Conservation (phyloP, 2,329 filamentous ascomycete genomes). For the Fusarium goolgardi region DNA sequence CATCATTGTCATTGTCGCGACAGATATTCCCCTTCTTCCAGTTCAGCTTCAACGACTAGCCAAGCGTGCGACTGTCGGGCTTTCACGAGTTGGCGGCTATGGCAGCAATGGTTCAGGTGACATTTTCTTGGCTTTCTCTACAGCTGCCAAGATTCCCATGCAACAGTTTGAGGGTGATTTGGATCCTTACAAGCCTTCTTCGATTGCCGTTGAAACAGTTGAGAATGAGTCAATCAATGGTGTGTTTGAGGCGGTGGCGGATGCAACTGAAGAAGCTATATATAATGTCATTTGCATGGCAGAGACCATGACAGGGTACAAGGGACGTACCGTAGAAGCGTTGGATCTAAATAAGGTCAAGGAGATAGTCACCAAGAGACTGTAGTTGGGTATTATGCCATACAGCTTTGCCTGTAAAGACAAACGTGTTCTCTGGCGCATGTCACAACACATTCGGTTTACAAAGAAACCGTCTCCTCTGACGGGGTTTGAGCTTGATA, state of each 20-base stretch:
- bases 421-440: background rate
- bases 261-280: constrained; percentile 74
- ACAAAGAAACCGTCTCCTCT: background rate
- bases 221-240: constrained; percentile 71
- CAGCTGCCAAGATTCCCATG: constrained; percentile 61
- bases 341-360: constrained; percentile 61
- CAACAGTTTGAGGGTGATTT: constrained; percentile 51
- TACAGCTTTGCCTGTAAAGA: background rate
- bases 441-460: background rate
- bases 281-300: constrained; percentile 73
- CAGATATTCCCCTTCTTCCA: constrained; percentile 49
- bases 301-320: constrained; percentile 66
- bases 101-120: constrained; percentile 73
- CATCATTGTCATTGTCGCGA: constrained; percentile 52
- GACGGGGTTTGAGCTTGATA: too few relatives aligned
- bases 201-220: constrained; percentile 46
- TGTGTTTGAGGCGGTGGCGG: constrained; percentile 70
- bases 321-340: constrained; percentile 61
- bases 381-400: background rate
- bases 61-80: constrained; percentile 69
- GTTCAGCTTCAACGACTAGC: constrained; percentile 61
- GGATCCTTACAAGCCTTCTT: constrained; percentile 55
- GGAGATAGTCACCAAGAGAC: constrained; percentile 56
- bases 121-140: constrained; percentile 75
- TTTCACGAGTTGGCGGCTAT: constrained; percentile 70